These are phyloP conservation scores for Teratosphaeria zuluensis DNA, from an alignment of 2,329 filamentous ascomycete species.

Conservation along the genomic window DNA sequence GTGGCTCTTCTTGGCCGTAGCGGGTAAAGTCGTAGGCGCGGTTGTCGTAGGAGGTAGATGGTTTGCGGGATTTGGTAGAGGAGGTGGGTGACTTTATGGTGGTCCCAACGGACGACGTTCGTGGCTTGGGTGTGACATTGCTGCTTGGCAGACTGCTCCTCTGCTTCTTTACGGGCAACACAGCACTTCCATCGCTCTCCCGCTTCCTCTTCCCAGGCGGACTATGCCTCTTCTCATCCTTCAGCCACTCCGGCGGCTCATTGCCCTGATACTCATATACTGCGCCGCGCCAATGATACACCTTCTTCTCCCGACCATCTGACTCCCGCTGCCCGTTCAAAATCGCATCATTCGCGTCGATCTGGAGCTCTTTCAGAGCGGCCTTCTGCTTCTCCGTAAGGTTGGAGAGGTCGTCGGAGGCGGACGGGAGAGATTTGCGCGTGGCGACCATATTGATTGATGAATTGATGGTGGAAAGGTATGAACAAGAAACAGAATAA, in stretches of 20 bases:
- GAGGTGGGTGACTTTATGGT: neutral
- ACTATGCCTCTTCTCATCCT: neutral
- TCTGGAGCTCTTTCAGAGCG: neutral
- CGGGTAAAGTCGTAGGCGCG: neutral
- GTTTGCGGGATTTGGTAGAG: neutral
- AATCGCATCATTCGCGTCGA: neutral
- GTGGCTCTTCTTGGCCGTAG: neutral
- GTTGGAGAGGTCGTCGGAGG: neutral
- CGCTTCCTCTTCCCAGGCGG: neutral
- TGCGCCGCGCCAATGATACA: conserved; percentile 5
- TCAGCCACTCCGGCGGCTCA: conserved; percentile 5
- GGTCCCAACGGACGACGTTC: neutral
- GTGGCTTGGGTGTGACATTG: neutral
- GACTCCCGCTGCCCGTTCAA: neutral
- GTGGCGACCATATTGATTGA: conserved; percentile 4
- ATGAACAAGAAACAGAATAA: neutral
- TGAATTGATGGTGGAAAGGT: neutral
- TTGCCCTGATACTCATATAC: conserved; percentile 3
- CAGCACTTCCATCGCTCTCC: conserved; percentile 2
- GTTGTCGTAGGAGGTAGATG: neutral
- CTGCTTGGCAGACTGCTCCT: neutral
- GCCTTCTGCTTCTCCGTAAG: neutral
- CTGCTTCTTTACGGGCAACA: neutral
- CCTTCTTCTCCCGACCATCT: neutral
- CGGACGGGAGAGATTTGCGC: conserved; percentile 1